A percentile compares a stretch with the other conserved stretches of the same genome.
phyloP scores from a whole-genome alignment of 306 rosid species.

The Cyamopsis tetragonoloba region DNA sequence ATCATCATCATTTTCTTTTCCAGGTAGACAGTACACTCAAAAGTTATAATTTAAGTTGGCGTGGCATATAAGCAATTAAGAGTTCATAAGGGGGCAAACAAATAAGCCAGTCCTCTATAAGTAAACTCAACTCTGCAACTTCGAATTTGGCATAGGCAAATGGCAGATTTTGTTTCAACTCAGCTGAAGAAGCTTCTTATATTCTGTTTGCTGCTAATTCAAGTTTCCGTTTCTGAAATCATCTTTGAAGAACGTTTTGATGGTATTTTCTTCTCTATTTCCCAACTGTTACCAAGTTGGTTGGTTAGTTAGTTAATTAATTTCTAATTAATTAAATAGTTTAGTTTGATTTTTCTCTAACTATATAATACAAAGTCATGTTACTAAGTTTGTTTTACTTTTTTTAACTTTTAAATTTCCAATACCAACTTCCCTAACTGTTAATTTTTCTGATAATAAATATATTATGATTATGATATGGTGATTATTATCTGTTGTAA shows the following conservation, averaged over 20 bases:
- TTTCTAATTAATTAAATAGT: background rate
- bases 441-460: background rate
- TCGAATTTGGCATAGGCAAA: slow-evolving; percentile 12
- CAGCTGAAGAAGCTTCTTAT: slow-evolving; percentile 19
- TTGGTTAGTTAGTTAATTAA: slow-evolving; percentile 17
- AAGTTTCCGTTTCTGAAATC: slow-evolving; percentile 51
- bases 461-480: background rate
- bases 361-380: too few relatives aligned
- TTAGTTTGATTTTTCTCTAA: too few relatives aligned
- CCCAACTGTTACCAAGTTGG: too few relatives aligned
- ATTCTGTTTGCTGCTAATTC: slow-evolving; percentile 22
- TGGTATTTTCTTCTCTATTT: slow-evolving; percentile 36
- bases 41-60: background rate
- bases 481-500: slow-evolving; percentile 14
- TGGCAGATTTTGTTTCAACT: slow-evolving; percentile 31
- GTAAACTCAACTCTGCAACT: slow-evolving; percentile 12
- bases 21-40: background rate
- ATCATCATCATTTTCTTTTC: background rate
- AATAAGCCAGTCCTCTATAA: slow-evolving; percentile 27
- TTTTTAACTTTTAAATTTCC: too few relatives aligned
- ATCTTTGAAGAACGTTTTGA: slow-evolving; percentile 85
- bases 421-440: background rate
- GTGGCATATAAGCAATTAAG: slow-evolving; percentile 40
- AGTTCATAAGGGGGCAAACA: slow-evolving; percentile 7
- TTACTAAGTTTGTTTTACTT: too few relatives aligned